Evolutionary conservation across 768 basidiomycete genomes (phyloP).

Genomic region (Ramaria sp.): DNA sequence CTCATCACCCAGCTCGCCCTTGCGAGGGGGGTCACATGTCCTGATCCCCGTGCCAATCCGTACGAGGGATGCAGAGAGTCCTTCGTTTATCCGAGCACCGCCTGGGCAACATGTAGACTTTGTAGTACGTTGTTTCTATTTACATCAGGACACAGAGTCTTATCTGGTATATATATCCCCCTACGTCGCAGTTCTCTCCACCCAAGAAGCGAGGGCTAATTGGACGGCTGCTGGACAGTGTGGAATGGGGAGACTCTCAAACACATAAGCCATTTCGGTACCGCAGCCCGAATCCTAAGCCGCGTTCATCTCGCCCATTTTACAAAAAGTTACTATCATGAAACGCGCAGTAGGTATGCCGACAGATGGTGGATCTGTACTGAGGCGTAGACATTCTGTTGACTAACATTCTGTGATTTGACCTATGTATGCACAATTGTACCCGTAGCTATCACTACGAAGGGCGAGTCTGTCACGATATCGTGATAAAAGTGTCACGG

Average conservation of each 20-base stretch:
- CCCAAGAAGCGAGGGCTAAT: constrained; percentile 5
- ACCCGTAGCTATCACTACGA: no score
- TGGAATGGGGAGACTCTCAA: constrained; percentile 7
- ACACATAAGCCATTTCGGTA: constrained; percentile 2
- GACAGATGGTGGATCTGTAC: no score
- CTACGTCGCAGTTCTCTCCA: constrained; percentile 1
- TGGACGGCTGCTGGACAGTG: not conserved
- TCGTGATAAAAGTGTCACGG: no score
- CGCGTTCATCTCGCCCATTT: not conserved
- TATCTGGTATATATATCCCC: not conserved
- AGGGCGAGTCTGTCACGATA: no score
- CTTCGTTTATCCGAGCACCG: constrained; percentile 2
- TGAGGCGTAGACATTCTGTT: no score
- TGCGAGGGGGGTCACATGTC: not conserved
- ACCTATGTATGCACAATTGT: no score
- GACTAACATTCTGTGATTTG: no score
- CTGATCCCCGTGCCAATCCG: constrained; percentile 8
- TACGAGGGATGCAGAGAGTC: constrained; percentile 4
- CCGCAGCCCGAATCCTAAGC: not conserved
- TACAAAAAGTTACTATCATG: constrained; percentile 7
- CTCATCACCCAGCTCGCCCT: not conserved
- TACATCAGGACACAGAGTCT: not conserved
- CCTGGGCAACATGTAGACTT: constrained; percentile 7
- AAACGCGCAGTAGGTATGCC: not conserved
- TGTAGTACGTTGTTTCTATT: not conserved